phyloP scores from a whole-genome alignment of 768 basidiomycete genomes.

The Glaciozyma martinii region DNA sequence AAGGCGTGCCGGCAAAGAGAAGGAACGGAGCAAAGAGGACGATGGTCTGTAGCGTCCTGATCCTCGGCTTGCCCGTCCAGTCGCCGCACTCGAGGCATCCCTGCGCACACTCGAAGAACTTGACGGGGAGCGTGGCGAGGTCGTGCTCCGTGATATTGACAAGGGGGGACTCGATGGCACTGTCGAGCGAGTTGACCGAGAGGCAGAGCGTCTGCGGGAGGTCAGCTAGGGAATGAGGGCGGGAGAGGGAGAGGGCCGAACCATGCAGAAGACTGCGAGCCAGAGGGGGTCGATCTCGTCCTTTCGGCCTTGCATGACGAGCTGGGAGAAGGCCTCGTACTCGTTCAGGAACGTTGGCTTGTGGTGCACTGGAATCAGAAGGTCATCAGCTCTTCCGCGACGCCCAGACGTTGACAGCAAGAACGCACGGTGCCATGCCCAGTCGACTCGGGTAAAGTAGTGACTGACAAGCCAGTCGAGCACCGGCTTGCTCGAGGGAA shows the following conservation, averaged over 20 bases:
- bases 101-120: constrained; percentile 4
- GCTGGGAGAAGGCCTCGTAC: constrained; percentile 9
- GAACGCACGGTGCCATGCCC: constrained; percentile 7
- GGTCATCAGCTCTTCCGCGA: background rate
- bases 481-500: background rate
- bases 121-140: background rate
- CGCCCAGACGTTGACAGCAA: background rate
- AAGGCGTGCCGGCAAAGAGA: constrained; percentile 1
- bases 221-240: background rate
- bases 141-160: background rate
- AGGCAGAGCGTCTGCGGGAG: constrained; percentile 5
- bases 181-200: constrained; percentile 8
- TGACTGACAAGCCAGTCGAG: constrained; percentile 8
- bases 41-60: constrained; percentile 14
- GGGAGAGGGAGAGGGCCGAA: background rate
- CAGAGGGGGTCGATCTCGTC: constrained; percentile 23
- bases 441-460: constrained; percentile 11
- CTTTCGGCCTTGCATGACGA: constrained; percentile 2
- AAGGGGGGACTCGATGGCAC: constrained; percentile 1
- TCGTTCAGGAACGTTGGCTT: constrained; percentile 17
- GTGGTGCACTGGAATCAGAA: constrained; percentile 2
- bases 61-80: constrained; percentile 12
- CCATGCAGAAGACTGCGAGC: constrained; percentile 19
- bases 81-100: constrained; percentile 5
- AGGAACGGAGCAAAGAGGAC: constrained; percentile 13